Evolutionary conservation across 139 green algal species (phyloP).

Genomic region (Marvania coccoides): DNA sequence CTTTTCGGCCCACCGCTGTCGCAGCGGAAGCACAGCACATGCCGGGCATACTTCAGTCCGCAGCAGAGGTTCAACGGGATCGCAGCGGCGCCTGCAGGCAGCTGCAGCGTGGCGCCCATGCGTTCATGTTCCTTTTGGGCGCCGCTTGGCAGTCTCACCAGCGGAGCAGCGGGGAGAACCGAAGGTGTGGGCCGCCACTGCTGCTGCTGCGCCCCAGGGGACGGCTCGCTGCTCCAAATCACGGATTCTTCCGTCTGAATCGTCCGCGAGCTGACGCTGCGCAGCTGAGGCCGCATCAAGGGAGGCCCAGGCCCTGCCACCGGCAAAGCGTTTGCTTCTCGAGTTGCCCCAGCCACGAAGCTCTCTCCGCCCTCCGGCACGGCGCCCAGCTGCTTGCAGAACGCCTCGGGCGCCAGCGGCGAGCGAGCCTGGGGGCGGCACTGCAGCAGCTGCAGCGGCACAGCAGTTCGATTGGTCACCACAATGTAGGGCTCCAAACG

Average conservation of each 20-base stretch:
- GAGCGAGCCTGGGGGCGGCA: background rate
- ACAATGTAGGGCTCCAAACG: conserved; percentile 63
- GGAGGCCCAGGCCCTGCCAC: background rate
- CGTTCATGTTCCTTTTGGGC: background rate
- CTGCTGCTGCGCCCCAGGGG: too few species aligned
- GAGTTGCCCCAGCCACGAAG: conserved; percentile 3
- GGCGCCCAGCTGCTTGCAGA: background rate
- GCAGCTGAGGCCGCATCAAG: background rate
- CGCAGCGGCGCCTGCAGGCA: conserved; percentile 14
- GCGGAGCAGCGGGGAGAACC: background rate
- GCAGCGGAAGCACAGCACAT: conserved; percentile 7
- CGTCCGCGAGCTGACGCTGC: too few species aligned
- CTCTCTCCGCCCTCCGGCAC: conserved; percentile 9
- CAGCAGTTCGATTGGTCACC: conserved; percentile 61
- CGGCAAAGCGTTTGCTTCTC: background rate
- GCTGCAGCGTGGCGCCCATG: conserved; percentile 4
- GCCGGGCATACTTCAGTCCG: background rate
- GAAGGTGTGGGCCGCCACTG: too few species aligned
- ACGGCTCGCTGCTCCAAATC: too few species aligned
- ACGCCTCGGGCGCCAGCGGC: background rate
- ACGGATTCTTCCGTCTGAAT: too few species aligned
- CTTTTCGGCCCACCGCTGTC: too few species aligned
- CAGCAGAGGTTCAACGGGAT: conserved; percentile 23
- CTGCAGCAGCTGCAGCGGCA: conserved; percentile 62
- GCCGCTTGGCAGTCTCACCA: background rate